phyloP scores from a whole-genome alignment of 768 basidiomycete species.

The Pisolithus albus region DNA sequence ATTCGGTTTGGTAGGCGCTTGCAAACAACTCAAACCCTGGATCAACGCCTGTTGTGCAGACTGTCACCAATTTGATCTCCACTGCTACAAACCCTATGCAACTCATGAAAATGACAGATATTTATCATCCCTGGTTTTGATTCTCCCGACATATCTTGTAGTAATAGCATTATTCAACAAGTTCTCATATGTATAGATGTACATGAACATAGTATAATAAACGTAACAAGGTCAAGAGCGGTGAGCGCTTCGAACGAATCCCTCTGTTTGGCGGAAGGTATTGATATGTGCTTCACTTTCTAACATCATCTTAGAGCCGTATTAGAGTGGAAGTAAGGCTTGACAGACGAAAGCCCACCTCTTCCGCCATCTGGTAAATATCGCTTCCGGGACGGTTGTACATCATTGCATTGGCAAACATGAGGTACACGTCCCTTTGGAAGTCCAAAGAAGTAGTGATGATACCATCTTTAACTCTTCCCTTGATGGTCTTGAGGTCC shows the following conservation, averaged over 20 bases:
- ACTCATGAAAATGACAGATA: constrained; percentile 79
- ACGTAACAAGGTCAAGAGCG: constrained; percentile 15
- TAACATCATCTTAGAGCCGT: constrained; percentile 56
- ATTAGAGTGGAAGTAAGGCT: neutral
- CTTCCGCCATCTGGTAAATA: constrained; percentile 86
- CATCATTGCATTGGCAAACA: constrained; percentile 98
- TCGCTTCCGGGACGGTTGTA: constrained; percentile 85
- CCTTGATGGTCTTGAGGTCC: constrained; percentile 91
- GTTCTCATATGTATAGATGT: neutral
- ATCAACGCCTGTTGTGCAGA: constrained; percentile 58
- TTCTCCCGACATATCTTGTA: constrained; percentile 4
- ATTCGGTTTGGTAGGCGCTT: constrained; percentile 2
- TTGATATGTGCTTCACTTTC: constrained; percentile 64
- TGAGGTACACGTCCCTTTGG: constrained; percentile 82
- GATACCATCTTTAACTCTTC: constrained; percentile 73
- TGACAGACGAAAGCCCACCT: constrained; percentile 47
- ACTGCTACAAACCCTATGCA: constrained; percentile 82
- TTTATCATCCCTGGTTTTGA: constrained; percentile 83
- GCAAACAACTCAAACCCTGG: constrained; percentile 17
- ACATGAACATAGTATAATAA: neutral
- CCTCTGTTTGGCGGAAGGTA: constrained; percentile 72
- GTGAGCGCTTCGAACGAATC: constrained; percentile 42
- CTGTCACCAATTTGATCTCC: constrained; percentile 75
- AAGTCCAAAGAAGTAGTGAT: constrained; percentile 82
- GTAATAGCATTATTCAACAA: constrained; percentile 1